Base-by-base conservation (phyloP, 2,329 filamentous ascomycete species). In the Neofusicoccum sp. region DNA sequence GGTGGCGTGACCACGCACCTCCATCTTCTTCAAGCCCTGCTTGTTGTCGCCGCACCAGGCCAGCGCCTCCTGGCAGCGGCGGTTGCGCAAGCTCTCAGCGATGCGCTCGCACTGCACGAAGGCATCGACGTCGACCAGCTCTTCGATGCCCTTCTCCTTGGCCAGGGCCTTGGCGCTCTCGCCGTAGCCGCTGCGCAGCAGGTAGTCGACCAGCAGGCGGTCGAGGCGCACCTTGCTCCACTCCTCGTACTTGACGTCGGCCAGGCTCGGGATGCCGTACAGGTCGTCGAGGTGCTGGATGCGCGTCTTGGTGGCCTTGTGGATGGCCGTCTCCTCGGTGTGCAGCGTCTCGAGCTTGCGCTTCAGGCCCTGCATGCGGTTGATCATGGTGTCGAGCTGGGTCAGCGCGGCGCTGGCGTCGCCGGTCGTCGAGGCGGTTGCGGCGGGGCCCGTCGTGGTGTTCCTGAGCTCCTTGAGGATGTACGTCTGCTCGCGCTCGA, bases 21-120 rank as follows among this genome's bases (percentile, higher is more conserved):
- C 88, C 76, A 90, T 89, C 80, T 95, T 96, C 71, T 92, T 90
- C 62, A 99, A 78, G 64, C 93, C 89, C 69, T 93, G 93, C 75
- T 96, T 95, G 75, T 97, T 96, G 69, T 98, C 93, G 14, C 82
- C 85, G 73, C 95, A 97, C 95, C 95, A 99, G 11, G 86, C 84
- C 59, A 99, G 76, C 24, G 92, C 93, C 68, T 96, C 90, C 45
- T 56, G 45, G 36, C 51, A 58, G 36, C 82, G 82, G 14, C 71
- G 69, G 40, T 82, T 81, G 44, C 84, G 78, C 63, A 99, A 77
- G 63, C 88, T 89, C 67, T 87, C 82, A 62, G 91, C 86, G 65
- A 98, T 91, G 62, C 83, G 84, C 63, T 88, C 88, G 79, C 93
- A 93, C 67, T 89, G 84, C 58, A 89, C 85, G 75, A 98, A 98